Conservation (phyloP, 305 asterid species). For the Vinca major region DNA sequence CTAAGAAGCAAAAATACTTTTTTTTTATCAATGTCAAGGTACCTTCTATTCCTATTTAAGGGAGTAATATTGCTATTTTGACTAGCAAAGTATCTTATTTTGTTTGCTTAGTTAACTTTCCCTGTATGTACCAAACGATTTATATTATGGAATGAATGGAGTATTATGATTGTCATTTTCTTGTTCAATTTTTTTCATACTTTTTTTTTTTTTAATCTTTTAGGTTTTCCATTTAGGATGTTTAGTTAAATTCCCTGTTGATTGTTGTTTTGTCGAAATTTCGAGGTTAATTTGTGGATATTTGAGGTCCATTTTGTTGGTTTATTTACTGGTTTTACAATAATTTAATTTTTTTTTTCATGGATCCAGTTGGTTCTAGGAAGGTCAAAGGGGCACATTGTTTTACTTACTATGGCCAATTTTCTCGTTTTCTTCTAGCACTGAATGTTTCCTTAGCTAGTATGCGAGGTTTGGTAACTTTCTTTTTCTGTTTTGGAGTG, state of each 20-base stretch:
- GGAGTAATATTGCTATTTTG: no score
- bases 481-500: no score
- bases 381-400: neutral
- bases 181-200: neutral
- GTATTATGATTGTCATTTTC: no score
- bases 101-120: no score
- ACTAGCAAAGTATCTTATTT: no score
- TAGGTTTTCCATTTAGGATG: neutral
- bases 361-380: neutral
- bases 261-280: neutral
- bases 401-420: neutral
- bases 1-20: no score
- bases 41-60: no score
- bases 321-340: no score
- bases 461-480: no score
- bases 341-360: neutral
- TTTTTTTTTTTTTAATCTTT: neutral
- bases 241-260: neutral
- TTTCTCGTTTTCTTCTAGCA: constrained; percentile 2
- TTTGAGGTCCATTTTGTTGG: neutral
- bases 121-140: no score
- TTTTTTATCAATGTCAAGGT: no score
- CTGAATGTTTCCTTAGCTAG: neutral
- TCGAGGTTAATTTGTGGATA: neutral
- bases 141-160: no score